A percentile compares a stretch with the other conserved stretches of the same genome.
Evolutionary conservation across 2,329 filamentous ascomycete species (phyloP).

Genomic region (Colletotrichum phormii): DNA sequence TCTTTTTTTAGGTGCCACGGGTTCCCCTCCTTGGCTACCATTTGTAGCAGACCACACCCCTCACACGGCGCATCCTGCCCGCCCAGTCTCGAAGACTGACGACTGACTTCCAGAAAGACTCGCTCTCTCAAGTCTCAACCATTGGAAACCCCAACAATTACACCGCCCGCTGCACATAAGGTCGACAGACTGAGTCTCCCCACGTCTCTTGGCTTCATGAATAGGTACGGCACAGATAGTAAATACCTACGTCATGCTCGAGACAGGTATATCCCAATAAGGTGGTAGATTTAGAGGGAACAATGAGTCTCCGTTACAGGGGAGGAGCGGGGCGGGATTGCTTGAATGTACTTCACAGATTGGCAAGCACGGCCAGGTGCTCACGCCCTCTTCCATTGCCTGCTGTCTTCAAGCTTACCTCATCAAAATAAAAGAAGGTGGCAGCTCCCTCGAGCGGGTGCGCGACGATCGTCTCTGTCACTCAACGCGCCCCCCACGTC

Average conservation of each 20-base stretch:
- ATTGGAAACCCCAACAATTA: constrained; percentile 33
- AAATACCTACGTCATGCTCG: not conserved
- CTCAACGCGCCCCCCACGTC: constrained; percentile 23
- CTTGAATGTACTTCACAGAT: constrained; percentile 20
- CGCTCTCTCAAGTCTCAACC: constrained; percentile 5
- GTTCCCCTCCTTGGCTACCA: constrained; percentile 21
- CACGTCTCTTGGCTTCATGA: constrained; percentile 1
- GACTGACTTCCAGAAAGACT: not conserved
- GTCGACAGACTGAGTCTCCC: constrained; percentile 7
- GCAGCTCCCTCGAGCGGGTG: not conserved
- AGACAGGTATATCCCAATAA: constrained; percentile 24
- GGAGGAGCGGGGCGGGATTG: constrained; percentile 26
- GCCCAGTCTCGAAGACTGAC: not conserved
- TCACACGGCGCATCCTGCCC: not conserved
- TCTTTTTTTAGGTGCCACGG: constrained; percentile 35
- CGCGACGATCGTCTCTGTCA: not conserved
- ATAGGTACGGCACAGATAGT: constrained; percentile 4
- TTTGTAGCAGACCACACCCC: constrained; percentile 16
- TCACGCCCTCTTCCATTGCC: no score
- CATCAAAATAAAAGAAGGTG: not conserved
- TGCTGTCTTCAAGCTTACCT: not conserved
- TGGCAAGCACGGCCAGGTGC: not conserved
- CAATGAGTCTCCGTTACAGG: not conserved
- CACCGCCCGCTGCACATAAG: constrained; percentile 23
- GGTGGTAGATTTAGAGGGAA: constrained; percentile 8